Evolutionary conservation across 306 rosid species (phyloP), one percentile per base, ranked within the genome.

Genomic region (Hippophae gyantsensis): DNA sequence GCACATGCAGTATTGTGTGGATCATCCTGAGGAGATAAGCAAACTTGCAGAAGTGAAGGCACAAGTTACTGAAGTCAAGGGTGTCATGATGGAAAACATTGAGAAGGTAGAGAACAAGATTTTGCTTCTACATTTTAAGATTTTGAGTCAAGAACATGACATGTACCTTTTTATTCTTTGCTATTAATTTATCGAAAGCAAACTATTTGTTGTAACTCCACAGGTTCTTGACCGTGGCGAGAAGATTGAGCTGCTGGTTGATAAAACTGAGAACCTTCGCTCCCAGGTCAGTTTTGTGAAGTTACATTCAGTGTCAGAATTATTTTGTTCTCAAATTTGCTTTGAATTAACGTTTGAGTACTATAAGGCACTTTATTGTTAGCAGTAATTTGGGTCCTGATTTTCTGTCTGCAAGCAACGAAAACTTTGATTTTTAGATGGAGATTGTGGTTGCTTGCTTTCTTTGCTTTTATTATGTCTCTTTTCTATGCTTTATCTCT

Each of bases 201-300:
- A 41, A 13, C 10, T 7, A 18, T 48, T 47, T 14, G 64, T 42
- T 18, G 23, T 59, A 18, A 40, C 45, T 52, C 3, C 43, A 58
- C 77, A 92, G 99, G 95, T 87, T 78, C 99, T 92, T 69, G 99
- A 92, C 62, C 96, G 99, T 9, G 99, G 99, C 55, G 96, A 85
- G 73, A 92, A 85, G 73, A 92, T 92, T 62, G 99, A 92, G 72
- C 68, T 92, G 76, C 69, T 92, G 66, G 99, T 87, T 51, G 96
- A 87, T 58, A 92, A 92, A 72, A 87, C 99, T 26, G 99, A 92
- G 65, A 83, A 80, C 62, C 99, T 92, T 65, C 99, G 96, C 53
- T 92, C 99, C 57, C 96, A 92, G 85, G 99, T 92, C 57, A 51
- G 76, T 66, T 41, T 27, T 11, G 18, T 43, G 13, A 9, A 51